Percentiles rank a stretch among this genome's conserved stretches.
Evolutionary conservation across 169 alveolate genomes (phyloP).

Genomic region (Perkinsus olseni): DNA sequence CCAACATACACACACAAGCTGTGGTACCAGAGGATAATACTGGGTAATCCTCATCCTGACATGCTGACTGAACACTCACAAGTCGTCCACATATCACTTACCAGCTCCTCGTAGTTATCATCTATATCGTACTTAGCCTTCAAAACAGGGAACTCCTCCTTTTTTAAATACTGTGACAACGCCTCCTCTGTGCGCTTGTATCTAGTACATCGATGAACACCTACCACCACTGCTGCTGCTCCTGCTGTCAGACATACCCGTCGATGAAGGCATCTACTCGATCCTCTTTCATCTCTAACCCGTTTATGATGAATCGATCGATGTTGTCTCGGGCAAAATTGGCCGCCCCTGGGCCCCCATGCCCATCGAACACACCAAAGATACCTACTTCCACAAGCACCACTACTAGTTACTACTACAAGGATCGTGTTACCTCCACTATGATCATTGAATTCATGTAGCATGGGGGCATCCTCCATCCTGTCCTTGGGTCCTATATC

Average conservation of each 20-base stretch:
- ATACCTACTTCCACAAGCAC: not conserved
- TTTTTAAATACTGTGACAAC: not conserved
- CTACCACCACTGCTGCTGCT: not conserved
- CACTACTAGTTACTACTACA: not conserved
- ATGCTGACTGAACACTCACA: not conserved
- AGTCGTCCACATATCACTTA: no score
- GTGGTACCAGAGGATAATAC: not conserved
- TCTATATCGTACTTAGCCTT: not conserved
- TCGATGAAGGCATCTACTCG: not conserved
- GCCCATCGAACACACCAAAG: not conserved
- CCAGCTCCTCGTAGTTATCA: not conserved
- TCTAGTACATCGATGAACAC: not conserved
- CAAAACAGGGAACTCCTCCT: not conserved
- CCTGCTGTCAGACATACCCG: not conserved
- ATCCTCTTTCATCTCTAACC: not conserved
- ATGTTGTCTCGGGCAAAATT: not conserved
- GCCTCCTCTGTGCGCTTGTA: not conserved
- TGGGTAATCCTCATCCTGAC: not conserved
- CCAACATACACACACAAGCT: not conserved
- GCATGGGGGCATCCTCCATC: not conserved
- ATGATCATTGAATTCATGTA: not conserved
- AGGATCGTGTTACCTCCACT: not conserved
- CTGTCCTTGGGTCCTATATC: not conserved
- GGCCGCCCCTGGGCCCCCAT: not conserved
- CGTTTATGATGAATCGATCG: not conserved